Conservation (phyloP, 768 basidiomycete genomes). For the Melanogaster broomeanus region DNA sequence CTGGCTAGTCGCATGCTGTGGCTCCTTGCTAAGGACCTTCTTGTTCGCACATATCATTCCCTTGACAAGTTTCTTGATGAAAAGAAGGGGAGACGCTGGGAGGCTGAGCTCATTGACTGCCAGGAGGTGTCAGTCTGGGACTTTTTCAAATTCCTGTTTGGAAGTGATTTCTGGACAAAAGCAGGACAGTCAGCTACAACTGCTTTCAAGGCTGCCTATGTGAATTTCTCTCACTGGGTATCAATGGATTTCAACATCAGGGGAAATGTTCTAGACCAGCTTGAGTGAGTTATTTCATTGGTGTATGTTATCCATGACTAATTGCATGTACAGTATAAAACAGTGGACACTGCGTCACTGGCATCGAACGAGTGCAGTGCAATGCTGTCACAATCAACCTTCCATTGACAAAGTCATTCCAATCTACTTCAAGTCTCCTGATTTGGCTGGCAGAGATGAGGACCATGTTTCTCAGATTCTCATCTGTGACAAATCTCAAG, state of each 20-base stretch:
- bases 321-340: not conserved
- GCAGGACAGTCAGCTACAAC: not conserved
- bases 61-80: not conserved
- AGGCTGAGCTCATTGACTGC: conserved; percentile 4
- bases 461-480: conserved; percentile 6
- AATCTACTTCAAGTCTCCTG: not conserved
- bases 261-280: not conserved
- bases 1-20: conserved; percentile 8
- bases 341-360: conserved; percentile 4
- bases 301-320: not conserved
- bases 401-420: conserved; percentile 8
- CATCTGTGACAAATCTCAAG: conserved; percentile 3
- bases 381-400: conserved; percentile 3
- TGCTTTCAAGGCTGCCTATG: not conserved
- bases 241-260: not conserved
- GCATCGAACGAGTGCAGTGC: conserved; percentile 4
- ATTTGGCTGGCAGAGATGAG: not conserved
- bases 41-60: not conserved
- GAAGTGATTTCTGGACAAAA: not conserved
- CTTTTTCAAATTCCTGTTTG: conserved; percentile 8
- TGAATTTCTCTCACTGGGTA: conserved; percentile 14
- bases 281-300: not conserved
- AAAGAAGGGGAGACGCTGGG: not conserved
- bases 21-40: conserved; percentile 9
- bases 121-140: not conserved